A percentile compares a stretch with the other conserved stretches of the same genome.
Evolutionary conservation across 2,329 filamentous ascomycete genomes (phyloP).

Genomic region (Verruconis gallopava): DNA sequence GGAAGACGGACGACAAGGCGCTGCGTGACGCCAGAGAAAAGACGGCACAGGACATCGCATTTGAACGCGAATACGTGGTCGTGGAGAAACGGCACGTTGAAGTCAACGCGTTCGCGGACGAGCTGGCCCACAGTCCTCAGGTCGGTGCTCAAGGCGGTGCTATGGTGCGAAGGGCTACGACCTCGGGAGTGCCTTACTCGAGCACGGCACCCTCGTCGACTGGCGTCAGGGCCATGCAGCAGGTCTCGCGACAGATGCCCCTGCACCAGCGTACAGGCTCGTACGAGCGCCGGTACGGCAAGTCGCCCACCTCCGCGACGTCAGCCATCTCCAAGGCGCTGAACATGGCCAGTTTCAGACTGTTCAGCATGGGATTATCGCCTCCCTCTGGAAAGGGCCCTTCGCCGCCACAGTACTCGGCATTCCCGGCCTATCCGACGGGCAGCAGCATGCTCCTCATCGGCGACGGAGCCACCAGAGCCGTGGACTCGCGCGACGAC

Average conservation of each 20-base stretch:
- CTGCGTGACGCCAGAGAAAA: slow-evolving; percentile 41
- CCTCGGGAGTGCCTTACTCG: slow-evolving; percentile 58
- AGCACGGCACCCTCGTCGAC: slow-evolving; percentile 45
- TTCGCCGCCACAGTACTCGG: slow-evolving; percentile 65
- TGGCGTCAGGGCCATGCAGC: slow-evolving; percentile 51
- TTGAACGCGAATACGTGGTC: slow-evolving; percentile 89
- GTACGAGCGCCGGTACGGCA: slow-evolving; percentile 68
- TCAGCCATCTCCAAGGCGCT: slow-evolving; percentile 92
- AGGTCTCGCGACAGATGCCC: slow-evolving; percentile 51
- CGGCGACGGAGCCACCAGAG: slow-evolving; percentile 41
- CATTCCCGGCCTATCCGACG: slow-evolving; percentile 75
- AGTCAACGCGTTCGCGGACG: slow-evolving; percentile 93
- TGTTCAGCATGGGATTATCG: slow-evolving; percentile 59
- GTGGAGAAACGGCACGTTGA: slow-evolving; percentile 93
- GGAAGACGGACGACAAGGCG: slow-evolving; percentile 26
- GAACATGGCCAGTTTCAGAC: slow-evolving; percentile 72
- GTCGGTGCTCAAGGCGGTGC: slow-evolving; percentile 45
- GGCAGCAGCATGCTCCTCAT: slow-evolving; percentile 50
- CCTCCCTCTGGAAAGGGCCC: slow-evolving; percentile 47
- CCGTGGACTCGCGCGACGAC: slow-evolving; percentile 53
- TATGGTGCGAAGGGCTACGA: slow-evolving; percentile 64
- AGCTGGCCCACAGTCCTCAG: slow-evolving; percentile 72
- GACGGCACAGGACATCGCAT: slow-evolving; percentile 73
- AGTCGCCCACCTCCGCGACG: slow-evolving; percentile 57
- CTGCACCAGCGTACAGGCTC: slow-evolving; percentile 62